Conservation (phyloP, 2,329 filamentous ascomycete species). For the Epichloe gansuensis region DNA sequence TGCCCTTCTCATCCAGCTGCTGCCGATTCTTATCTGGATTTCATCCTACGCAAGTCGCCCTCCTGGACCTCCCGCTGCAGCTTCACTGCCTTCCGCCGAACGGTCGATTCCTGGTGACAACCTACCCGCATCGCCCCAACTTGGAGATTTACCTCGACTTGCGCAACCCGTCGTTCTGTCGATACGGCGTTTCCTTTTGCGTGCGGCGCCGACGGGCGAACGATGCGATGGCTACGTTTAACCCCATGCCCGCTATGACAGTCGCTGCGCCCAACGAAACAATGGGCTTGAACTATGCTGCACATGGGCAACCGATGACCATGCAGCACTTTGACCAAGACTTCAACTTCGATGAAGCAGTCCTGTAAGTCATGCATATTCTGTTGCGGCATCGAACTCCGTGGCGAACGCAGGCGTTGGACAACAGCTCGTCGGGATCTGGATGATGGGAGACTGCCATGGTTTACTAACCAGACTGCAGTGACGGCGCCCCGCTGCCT, state of each 20-base stretch:
- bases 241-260: conserved; percentile 40
- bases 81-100: neutral
- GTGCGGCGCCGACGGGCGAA: conserved; percentile 21
- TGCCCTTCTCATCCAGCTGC: neutral
- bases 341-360: conserved; percentile 42
- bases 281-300: conserved; percentile 32
- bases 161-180: conserved; percentile 2
- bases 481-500: conserved; percentile 22
- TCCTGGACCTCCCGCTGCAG: neutral
- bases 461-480: conserved; percentile 8
- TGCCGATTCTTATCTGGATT: neutral
- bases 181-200: neutral
- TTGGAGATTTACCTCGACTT: neutral
- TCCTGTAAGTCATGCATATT: conserved; percentile 34
- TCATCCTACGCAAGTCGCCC: neutral
- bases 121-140: neutral
- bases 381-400: neutral
- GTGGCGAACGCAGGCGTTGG: neutral
- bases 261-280: conserved; percentile 32
- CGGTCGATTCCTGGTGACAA: neutral
- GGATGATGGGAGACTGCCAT: neutral
- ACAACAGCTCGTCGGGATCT: neutral
- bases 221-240: conserved; percentile 47
- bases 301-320: conserved; percentile 23
- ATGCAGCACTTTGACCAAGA: conserved; percentile 42